Percentiles rank a stretch among this genome's conserved stretches.
phyloP scores from a whole-genome alignment of 345 rosid genomes.

The Pistacia vera region DNA sequence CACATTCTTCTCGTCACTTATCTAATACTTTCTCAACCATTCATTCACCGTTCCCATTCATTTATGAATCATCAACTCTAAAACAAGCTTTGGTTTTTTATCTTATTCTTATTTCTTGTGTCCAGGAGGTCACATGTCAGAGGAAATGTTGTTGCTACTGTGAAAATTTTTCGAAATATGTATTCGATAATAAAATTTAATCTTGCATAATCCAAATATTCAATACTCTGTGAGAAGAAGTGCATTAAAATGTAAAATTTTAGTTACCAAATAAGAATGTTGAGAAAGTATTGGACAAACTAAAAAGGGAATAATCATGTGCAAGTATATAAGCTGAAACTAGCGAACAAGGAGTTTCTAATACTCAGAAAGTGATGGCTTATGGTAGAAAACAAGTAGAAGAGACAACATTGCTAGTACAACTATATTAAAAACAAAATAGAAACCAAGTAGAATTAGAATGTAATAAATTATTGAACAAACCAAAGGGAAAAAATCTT shows the following conservation, averaged over 20 bases:
- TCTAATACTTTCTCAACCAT: slow-evolving; percentile 23
- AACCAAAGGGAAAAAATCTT: slow-evolving; percentile 8
- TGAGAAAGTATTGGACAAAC: slow-evolving; percentile 2
- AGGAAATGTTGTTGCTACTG: too few relatives aligned
- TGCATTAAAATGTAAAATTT: too few relatives aligned
- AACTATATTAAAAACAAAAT: background rate
- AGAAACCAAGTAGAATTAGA: background rate
- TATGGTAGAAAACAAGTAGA: background rate
- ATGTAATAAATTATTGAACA: background rate
- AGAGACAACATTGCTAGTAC: slow-evolving; percentile 11
- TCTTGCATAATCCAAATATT: too few relatives aligned
- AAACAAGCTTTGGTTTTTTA: background rate
- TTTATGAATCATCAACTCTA: slow-evolving; percentile 15
- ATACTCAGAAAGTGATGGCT: background rate
- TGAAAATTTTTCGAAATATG: background rate
- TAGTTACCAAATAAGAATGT: background rate
- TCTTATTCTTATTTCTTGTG: too few relatives aligned
- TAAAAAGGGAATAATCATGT: background rate
- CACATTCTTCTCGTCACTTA: slow-evolving; percentile 24
- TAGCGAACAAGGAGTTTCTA: background rate
- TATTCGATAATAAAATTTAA: background rate
- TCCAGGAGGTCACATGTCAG: too few relatives aligned
- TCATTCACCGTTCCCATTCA: slow-evolving; percentile 15
- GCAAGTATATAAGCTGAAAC: slow-evolving; percentile 1
- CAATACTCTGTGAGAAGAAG: too few relatives aligned